Evolutionary conservation across 495 filamentous ascomycete species (phyloP), one percentile per base, ranked within the genome.

Genomic region (Hypomontagnella monticulosa): DNA sequence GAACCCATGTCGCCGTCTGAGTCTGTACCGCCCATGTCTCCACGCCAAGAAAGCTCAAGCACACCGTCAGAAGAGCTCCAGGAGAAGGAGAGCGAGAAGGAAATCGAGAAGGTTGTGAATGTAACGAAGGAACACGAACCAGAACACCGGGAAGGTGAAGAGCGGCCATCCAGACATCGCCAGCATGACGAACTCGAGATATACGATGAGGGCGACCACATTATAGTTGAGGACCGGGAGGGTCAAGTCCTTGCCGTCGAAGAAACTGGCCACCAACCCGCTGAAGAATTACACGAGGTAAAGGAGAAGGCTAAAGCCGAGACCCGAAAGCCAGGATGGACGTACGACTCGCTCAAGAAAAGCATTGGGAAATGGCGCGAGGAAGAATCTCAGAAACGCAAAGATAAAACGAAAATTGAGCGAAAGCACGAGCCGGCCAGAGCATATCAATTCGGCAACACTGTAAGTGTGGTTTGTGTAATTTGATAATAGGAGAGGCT

Each of bases 401-500:
- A 87, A 49, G 75, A 81, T 0, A 87, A 88, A 64, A 77, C 83
- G 37, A 78, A 80, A 33, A 68, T 72, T 23, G 62, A 76, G n/a
- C 71, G 78, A 19, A 77, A 75, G 56, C 76, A 82, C 59, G 79
- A 81, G 49, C 81, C 95, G 4, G 96, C 96, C 9, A 85, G 91
- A 69, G 96, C 96, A 3, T 99, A 97, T 70, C 93, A 97, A 67
- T 97, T 94, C 67, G 96, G 93, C 42, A 95, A 92, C 66, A 97
- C 93, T 16, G 84, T 85, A 83, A 63, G 77, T 34, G n/a, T 16
- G 32, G 6, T 40, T 8, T 19, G 11, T 15, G n/a, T 41, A 4
- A 4, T 18, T 4, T 14, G 12, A 1, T 46, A 23, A 15, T 41
- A 18, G 8, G 11, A 14, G 6, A 12, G 14, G 59, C 49, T 19